These are phyloP conservation scores for Pholiota microspora DNA, from an alignment of 768 basidiomycete genomes.

Conservation along the genomic window DNA sequence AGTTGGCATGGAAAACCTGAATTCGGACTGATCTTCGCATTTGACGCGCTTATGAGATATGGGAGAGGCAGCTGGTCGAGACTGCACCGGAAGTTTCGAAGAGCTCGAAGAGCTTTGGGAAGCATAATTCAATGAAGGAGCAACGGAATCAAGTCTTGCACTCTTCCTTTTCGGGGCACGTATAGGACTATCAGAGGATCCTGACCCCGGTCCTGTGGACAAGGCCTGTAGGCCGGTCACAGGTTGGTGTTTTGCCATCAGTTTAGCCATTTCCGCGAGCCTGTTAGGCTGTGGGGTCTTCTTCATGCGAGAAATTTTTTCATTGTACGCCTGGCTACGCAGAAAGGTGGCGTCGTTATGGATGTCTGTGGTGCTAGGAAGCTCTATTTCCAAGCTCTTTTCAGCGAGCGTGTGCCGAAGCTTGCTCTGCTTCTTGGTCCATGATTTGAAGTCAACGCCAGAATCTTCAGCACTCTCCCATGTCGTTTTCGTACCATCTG, in stretches of 20 bases:
- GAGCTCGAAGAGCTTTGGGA: conserved; percentile 8
- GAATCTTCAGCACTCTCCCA: conserved; percentile 35
- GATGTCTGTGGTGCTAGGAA: conserved; percentile 38
- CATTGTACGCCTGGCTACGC: conserved; percentile 41
- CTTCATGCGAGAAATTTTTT: conserved; percentile 33
- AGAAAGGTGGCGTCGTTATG: conserved; percentile 43
- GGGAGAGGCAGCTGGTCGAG: not conserved
- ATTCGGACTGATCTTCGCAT: too few species aligned
- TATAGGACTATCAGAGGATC: conserved; percentile 12
- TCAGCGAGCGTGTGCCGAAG: conserved; percentile 27
- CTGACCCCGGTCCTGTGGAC: conserved; percentile 9
- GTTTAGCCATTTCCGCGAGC: conserved; percentile 19
- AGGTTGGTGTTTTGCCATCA: conserved; percentile 20
- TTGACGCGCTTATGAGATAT: conserved; percentile 1
- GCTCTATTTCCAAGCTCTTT: conserved; percentile 33
- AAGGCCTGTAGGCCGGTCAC: too few species aligned
- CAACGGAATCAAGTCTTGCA: conserved; percentile 16
- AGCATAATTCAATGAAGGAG: conserved; percentile 11
- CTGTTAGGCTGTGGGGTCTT: conserved; percentile 10
- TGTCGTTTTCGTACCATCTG: conserved; percentile 53
- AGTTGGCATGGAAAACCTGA: too few species aligned
- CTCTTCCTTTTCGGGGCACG: conserved; percentile 19
- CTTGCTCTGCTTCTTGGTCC: conserved; percentile 32
- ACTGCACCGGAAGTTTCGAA: too few species aligned
- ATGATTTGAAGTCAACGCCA: conserved; percentile 24